These are phyloP conservation scores for Trichophyton equinum DNA, from an alignment of 2,329 filamentous ascomycete genomes.

Conservation along the genomic window DNA sequence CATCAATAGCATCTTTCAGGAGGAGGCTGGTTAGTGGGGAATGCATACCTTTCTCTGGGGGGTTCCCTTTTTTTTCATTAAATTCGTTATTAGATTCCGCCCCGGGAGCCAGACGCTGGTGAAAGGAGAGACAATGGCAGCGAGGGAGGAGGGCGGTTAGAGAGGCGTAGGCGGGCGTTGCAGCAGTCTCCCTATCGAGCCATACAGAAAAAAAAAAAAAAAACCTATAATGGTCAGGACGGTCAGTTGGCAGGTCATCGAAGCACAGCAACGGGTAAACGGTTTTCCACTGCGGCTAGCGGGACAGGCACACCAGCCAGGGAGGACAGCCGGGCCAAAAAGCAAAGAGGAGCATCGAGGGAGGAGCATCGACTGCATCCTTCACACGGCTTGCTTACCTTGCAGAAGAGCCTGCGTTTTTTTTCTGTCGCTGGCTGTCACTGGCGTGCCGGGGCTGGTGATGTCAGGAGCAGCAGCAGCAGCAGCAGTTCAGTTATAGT, in stretches of 20 bases:
- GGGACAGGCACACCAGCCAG: background rate
- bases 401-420: background rate
- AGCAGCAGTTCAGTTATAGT: background rate
- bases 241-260: background rate
- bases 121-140: background rate
- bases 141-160: no score
- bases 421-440: background rate
- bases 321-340: background rate
- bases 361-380: background rate
- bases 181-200: background rate
- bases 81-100: conserved; percentile 1
- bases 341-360: background rate
- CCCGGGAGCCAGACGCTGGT: background rate
- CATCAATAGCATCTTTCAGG: background rate
- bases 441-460: background rate
- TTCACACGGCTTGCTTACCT: background rate
- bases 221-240: no score
- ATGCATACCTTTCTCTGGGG: background rate
- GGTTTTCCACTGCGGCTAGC: background rate
- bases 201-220: background rate
- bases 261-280: background rate
- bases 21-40: background rate
- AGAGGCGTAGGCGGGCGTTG: background rate
- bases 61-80: background rate
- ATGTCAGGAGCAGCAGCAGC: background rate